Base-by-base conservation (phyloP, 495 filamentous ascomycete species). In the Talaromyces adpressus region DNA sequence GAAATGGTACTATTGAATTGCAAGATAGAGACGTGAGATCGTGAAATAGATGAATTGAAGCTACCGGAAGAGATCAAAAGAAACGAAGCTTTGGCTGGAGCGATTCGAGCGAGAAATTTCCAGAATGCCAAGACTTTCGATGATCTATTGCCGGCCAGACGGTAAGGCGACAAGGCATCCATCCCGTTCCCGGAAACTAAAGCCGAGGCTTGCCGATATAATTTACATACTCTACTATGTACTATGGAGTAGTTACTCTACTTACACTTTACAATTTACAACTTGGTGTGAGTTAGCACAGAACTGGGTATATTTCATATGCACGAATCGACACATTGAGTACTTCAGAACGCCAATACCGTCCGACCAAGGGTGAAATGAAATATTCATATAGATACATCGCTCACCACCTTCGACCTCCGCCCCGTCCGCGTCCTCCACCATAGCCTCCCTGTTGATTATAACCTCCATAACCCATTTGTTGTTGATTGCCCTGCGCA, bases 391-490 rank as follows among this genome's bases (percentile, higher is more conserved):
- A 62, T 22, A 57, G 32, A 63, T 34, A 41, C 49, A 58, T 47
- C 18, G 34, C 14, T 59, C 54, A 81, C 77, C 79, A 80, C 66
- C 79, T 71, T 60, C 77, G 67, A 7, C 66, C 66, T 66, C 68
- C 63, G 3, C 64, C 67, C 59, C 79, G 75, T 45, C 79, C 80
- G n/a, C 79, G 75, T 18, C 81, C 79, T 52, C 73, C 77, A 63
- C 76, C 77, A 71, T 72, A 76, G 39, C 79, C 77, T 53, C 63
- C 71, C 49, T 76, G 68, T 36, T 77, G 77, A 45, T 77, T 76
- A 57, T 77, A 79, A 58, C 75, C 81, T 59, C 82, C 82, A 60
- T 73, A 84, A 62, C 79, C 79, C 79, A 82, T 81, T 45, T 79
- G 78, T 54, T 67, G 67, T 47, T 78, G 75, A 52, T 79, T 77